phyloP scores from a whole-genome alignment of 202 grass and related monocot species.

The Carex sylvatica region DNA sequence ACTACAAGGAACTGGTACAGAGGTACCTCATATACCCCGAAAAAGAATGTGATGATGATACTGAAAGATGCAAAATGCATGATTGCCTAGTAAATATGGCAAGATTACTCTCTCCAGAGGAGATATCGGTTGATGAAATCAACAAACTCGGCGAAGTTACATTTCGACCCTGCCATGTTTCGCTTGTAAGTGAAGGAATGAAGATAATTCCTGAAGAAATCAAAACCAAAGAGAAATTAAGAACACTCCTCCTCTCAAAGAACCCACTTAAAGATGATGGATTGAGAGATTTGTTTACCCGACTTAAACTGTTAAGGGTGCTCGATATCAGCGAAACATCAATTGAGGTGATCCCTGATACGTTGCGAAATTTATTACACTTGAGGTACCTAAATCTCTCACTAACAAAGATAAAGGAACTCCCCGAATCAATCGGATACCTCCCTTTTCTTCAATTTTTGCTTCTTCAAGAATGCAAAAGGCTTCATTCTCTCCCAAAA shows the following conservation, averaged over 20 bases:
- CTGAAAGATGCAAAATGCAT: slow-evolving; percentile 49
- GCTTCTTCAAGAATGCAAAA: slow-evolving; percentile 54
- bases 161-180: slow-evolving; percentile 35
- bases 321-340: slow-evolving; percentile 66
- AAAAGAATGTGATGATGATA: background rate
- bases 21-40: slow-evolving; percentile 54
- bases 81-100: slow-evolving; percentile 44
- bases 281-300: slow-evolving; percentile 37
- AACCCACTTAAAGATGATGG: slow-evolving; percentile 47
- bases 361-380: slow-evolving; percentile 43
- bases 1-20: slow-evolving; percentile 56
- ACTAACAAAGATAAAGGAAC: slow-evolving; percentile 38
- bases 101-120: slow-evolving; percentile 40
- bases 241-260: slow-evolving; percentile 58
- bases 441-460: slow-evolving; percentile 55
- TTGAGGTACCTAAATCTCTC: slow-evolving; percentile 71
- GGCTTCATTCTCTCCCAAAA: slow-evolving; percentile 50
- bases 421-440: slow-evolving; percentile 49
- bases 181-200: slow-evolving; percentile 34
- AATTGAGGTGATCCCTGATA: slow-evolving; percentile 51
- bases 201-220: slow-evolving; percentile 30
- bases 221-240: slow-evolving; percentile 43
- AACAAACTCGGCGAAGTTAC: slow-evolving; percentile 28
- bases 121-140: slow-evolving; percentile 32
- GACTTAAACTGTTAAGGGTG: slow-evolving; percentile 44